Evolutionary conservation across 345 rosid genomes (phyloP), one percentile per base, ranked within the genome.

Genomic region (Gynandropsis gynandra): DNA sequence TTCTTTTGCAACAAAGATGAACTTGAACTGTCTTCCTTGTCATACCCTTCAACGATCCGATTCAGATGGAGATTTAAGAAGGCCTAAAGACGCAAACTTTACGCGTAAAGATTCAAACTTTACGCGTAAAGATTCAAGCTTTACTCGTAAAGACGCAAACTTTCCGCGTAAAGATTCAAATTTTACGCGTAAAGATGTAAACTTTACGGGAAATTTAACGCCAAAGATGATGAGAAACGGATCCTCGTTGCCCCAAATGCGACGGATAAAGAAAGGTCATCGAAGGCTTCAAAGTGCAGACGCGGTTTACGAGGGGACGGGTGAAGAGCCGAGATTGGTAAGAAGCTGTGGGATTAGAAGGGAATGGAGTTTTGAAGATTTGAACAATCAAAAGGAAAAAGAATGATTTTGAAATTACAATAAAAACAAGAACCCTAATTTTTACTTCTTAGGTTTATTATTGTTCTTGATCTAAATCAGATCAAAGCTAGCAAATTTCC

Each of bases 321-420:
- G 42, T 4, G n/a, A n/a, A n/a, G 77, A 64, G 56, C 96, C 95
- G 0, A 90, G 37, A 76, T 57, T 90, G 78, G 65, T 74, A 10
- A 72, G 96, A 64, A 90, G 96, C 64, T 62, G 76, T 51, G 98
- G 96, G 32, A 74, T 86, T 65, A 80, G 96, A 70, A 82, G 98
- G 59, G 90, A 90, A 62, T 90, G 96, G 98, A 90, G 96, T 74
- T 87, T 90, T 52, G 92, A 90, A 71, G 80, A 87, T 70, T 71
- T 86, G 65, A 52, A 66, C 50, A 66, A 66, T 52, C 65, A 59
- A n/a, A n/a, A 33, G 59, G 60, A 59, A 65, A 59, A 39, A 42
- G 40, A 9, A 59, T 33, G 41, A 41, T 59, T n/a, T n/a, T 53
- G 61, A n/a, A 53, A 65, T 59, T 39, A 59, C 70, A 27, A 46